A percentile compares a stretch with the other conserved stretches of the same genome.
Evolutionary conservation across 116 monocot species (phyloP).

Genomic region (Dioscorea cayenensis): DNA sequence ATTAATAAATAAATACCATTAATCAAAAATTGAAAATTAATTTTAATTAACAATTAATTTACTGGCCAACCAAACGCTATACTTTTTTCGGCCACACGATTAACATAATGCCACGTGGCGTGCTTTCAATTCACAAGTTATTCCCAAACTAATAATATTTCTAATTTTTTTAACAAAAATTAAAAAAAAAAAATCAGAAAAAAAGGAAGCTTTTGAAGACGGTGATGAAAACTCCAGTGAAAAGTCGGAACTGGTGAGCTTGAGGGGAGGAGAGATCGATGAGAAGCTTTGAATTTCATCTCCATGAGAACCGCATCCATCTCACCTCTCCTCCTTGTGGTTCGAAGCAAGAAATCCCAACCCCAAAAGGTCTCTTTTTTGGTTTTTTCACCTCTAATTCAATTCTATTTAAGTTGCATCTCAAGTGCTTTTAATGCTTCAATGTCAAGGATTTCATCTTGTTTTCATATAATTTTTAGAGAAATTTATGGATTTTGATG

Average conservation of each 20-base stretch:
- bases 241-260: not conserved
- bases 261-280: not conserved
- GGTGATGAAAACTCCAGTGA: not conserved
- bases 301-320: constrained; percentile 9
- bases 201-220: not conserved
- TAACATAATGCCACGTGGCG: too few relatives aligned
- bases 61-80: too few relatives aligned
- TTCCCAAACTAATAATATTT: too few relatives aligned
- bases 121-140: too few relatives aligned
- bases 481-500: not conserved
- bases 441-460: not conserved
- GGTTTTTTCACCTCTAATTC: not conserved
- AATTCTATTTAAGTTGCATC: not conserved
- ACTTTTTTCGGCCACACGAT: too few relatives aligned
- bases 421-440: not conserved
- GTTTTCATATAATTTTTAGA: not conserved
- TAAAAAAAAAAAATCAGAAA: too few relatives aligned
- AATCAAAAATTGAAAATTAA: too few relatives aligned
- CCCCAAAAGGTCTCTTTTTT: constrained; percentile 33
- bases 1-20: too few relatives aligned
- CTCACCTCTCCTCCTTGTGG: constrained; percentile 16
- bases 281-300: not conserved
- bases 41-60: too few relatives aligned
- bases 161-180: too few relatives aligned
- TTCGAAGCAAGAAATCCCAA: constrained; percentile 28